Conservation (phyloP, 768 basidiomycete species). For the Psilocybe cyanescens region DNA sequence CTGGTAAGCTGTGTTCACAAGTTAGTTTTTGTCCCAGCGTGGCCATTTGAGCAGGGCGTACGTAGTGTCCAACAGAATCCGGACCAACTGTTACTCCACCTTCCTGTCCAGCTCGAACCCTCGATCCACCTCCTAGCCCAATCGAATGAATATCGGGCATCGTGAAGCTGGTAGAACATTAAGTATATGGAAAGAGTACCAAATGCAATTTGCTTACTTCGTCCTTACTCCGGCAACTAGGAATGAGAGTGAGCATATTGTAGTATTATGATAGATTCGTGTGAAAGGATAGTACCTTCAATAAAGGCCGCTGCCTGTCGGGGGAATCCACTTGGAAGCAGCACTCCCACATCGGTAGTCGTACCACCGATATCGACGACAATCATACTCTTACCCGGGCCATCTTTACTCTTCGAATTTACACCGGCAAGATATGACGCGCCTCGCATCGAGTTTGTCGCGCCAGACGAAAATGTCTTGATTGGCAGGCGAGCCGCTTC, state of each 20-base stretch:
- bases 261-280: not conserved
- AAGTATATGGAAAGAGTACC: too few species aligned
- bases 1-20: constrained; percentile 30
- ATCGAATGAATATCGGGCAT: constrained; percentile 62
- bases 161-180: constrained; percentile 39
- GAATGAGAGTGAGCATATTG: not conserved
- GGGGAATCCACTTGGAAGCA: constrained; percentile 63
- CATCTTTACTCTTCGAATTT: constrained; percentile 24
- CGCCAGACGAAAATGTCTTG: constrained; percentile 62
- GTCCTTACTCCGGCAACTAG: constrained; percentile 59
- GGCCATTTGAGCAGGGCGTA: constrained; percentile 3
- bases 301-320: constrained; percentile 65
- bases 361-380: constrained; percentile 72
- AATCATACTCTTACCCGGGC: constrained; percentile 36
- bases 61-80: constrained; percentile 63
- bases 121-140: constrained; percentile 68
- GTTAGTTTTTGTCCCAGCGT: too few species aligned
- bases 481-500: constrained; percentile 62
- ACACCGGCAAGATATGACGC: constrained; percentile 59
- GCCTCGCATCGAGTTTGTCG: constrained; percentile 75
- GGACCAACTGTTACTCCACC: constrained; percentile 59
- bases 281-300: constrained; percentile 32
- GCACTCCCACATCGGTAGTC: constrained; percentile 65
- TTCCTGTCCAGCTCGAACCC: constrained; percentile 39
- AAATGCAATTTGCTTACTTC: constrained; percentile 34